Evolutionary conservation across 2,329 filamentous ascomycete species (phyloP).

Genomic region (Cercospora sesami): DNA sequence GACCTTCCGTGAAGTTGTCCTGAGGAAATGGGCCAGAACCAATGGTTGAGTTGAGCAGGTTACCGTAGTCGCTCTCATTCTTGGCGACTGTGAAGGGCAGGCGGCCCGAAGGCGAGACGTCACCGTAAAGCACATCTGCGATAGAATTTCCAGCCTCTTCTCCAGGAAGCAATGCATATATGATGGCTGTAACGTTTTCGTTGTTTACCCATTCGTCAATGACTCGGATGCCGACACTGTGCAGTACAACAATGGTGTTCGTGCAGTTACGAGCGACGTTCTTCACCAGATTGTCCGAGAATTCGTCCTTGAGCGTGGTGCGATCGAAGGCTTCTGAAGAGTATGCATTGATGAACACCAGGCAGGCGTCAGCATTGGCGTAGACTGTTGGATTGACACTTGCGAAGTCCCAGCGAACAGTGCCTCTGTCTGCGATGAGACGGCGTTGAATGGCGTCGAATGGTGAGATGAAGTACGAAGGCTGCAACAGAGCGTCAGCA

Average conservation of each 20-base stretch:
- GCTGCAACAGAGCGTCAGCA: slow-evolving; percentile 16
- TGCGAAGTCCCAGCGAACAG: slow-evolving; percentile 34
- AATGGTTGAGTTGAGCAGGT: slow-evolving; percentile 27
- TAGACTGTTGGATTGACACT: slow-evolving; percentile 31
- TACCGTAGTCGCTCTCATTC: slow-evolving; percentile 35
- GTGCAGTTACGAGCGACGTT: slow-evolving; percentile 35
- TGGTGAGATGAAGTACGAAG: slow-evolving; percentile 26
- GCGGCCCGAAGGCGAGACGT: slow-evolving; percentile 34
- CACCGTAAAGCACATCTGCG: slow-evolving; percentile 35
- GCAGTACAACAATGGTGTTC: slow-evolving; percentile 38
- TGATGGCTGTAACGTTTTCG: slow-evolving; percentile 37
- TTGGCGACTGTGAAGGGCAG: slow-evolving; percentile 39
- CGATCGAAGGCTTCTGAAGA: slow-evolving; percentile 35
- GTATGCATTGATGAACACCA: slow-evolving; percentile 39
- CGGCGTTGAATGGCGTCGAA: slow-evolving; percentile 30
- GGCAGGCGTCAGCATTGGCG: slow-evolving; percentile 32
- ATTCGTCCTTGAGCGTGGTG: slow-evolving; percentile 31
- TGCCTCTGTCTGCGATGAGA: slow-evolving; percentile 27
- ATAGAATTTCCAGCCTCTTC: slow-evolving; percentile 35
- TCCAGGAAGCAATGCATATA: slow-evolving; percentile 35
- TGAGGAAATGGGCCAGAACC: slow-evolving; percentile 26
- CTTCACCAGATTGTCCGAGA: slow-evolving; percentile 34
- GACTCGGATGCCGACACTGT: slow-evolving; percentile 34
- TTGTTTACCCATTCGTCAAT: slow-evolving; percentile 36
- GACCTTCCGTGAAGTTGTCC: slow-evolving; percentile 43